Evolutionary conservation across 768 basidiomycete genomes (phyloP).

Genomic region (Leccinum incarnatum): DNA sequence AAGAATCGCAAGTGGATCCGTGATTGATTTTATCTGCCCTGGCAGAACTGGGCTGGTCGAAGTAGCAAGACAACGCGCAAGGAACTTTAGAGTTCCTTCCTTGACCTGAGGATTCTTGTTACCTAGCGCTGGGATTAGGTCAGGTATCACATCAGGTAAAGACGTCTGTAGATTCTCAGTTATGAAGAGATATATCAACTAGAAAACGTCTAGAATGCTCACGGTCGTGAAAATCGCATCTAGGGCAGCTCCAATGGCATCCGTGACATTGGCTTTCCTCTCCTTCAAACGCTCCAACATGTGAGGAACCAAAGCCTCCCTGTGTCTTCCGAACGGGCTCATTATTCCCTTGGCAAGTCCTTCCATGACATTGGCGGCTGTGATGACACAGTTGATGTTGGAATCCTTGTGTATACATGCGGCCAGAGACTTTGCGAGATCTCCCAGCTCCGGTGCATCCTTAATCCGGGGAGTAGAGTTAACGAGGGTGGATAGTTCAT

Average conservation of each 20-base stretch:
- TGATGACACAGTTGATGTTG: slow-evolving; percentile 93
- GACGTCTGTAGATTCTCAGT: slow-evolving; percentile 51
- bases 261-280: slow-evolving; percentile 86
- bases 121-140: slow-evolving; percentile 71
- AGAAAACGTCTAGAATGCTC: slow-evolving; percentile 30
- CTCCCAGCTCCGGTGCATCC: slow-evolving; percentile 74
- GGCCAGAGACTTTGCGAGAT: slow-evolving; percentile 74
- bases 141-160: slow-evolving; percentile 78
- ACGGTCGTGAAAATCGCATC: slow-evolving; percentile 89
- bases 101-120: slow-evolving; percentile 98
- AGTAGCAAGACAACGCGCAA: slow-evolving; percentile 71
- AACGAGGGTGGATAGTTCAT: slow-evolving; percentile 73
- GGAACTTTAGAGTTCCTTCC: slow-evolving; percentile 86
- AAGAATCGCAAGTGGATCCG: slow-evolving; percentile 69
- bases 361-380: slow-evolving; percentile 82
- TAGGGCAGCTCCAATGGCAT: slow-evolving; percentile 81
- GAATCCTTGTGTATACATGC: slow-evolving; percentile 82
- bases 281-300: slow-evolving; percentile 93
- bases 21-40: slow-evolving; percentile 76
- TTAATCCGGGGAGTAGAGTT: slow-evolving; percentile 71
- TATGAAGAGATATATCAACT: slow-evolving; percentile 1
- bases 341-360: slow-evolving; percentile 82
- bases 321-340: slow-evolving; percentile 68
- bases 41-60: slow-evolving; percentile 69
- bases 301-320: slow-evolving; percentile 66